Conservation (phyloP, 345 rosid genomes). For the Murraya paniculata region DNA sequence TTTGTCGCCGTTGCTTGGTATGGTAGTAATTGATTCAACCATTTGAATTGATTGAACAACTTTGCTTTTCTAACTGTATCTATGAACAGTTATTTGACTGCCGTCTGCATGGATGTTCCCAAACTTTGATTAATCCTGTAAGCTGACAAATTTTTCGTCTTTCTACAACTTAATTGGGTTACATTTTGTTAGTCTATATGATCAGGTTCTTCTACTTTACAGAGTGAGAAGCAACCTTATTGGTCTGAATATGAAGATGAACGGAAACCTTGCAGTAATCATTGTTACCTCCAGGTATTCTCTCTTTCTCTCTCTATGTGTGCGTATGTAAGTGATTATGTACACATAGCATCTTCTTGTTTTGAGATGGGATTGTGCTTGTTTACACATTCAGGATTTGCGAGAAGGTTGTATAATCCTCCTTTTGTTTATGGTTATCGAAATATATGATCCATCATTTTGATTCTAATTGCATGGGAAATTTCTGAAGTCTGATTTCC, state of each 20-base stretch:
- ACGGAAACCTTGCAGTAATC: constrained; percentile 80
- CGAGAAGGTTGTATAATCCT: not conserved
- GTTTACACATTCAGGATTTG: not conserved
- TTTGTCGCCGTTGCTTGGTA: constrained; percentile 98
- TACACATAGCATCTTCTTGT: not conserved
- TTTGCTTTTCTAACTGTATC: constrained; percentile 22
- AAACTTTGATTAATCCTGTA: constrained; percentile 77
- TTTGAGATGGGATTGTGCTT: not conserved
- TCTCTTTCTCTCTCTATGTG: not conserved
- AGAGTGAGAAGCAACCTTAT: constrained; percentile 85
- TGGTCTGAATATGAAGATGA: constrained; percentile 83
- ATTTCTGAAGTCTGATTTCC: constrained; percentile 22
- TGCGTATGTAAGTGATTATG: not conserved
- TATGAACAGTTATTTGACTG: constrained; percentile 88
- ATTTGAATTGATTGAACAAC: constrained; percentile 17
- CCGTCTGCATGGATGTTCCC: constrained; percentile 98
- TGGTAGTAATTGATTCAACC: constrained; percentile 1
- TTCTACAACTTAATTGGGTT: not conserved
- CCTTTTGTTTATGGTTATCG: constrained; percentile 4
- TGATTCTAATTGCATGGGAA: constrained; percentile 7
- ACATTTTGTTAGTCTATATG: constrained; percentile 22
- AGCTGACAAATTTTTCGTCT: constrained; percentile 30
- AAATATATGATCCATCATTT: constrained; percentile 4
- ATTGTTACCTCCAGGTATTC: constrained; percentile 75
- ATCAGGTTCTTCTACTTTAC: constrained; percentile 36